Conservation (phyloP, 202 grass and related monocot species). For the Schoenoplectus triqueter region DNA sequence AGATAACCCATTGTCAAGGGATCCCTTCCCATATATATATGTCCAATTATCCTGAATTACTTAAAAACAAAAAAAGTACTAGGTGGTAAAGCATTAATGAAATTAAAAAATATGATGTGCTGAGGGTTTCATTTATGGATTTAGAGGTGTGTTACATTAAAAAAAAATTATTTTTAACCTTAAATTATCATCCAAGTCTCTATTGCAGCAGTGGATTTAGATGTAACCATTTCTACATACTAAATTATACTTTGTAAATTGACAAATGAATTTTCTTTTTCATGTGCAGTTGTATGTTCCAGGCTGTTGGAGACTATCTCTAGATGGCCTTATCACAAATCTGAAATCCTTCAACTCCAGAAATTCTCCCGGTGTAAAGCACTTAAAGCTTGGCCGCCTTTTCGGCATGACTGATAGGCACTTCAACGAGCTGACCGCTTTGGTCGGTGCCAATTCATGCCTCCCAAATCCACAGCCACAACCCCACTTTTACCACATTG, state of each 20-base stretch:
- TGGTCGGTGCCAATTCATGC: conserved; percentile 57
- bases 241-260: background rate
- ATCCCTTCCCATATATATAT: background rate
- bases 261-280: background rate
- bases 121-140: background rate
- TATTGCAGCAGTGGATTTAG: background rate
- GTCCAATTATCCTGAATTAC: background rate
- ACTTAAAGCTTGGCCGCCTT: conserved; percentile 61
- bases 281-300: conserved; percentile 64
- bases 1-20: no score
- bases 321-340: conserved; percentile 65
- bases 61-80: background rate
- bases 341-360: conserved; percentile 49
- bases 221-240: background rate
- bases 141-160: background rate
- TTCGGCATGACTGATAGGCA: conserved; percentile 57
- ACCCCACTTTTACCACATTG: conserved; percentile 56
- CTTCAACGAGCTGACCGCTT: conserved; percentile 57
- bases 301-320: conserved; percentile 51
- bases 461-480: conserved; percentile 44
- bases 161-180: background rate
- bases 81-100: background rate
- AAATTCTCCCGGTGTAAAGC: conserved; percentile 51
- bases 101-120: background rate
- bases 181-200: background rate